These are phyloP conservation scores for Apiospora aurea DNA, from an alignment of 2,329 filamentous ascomycete species.

Conservation along the genomic window DNA sequence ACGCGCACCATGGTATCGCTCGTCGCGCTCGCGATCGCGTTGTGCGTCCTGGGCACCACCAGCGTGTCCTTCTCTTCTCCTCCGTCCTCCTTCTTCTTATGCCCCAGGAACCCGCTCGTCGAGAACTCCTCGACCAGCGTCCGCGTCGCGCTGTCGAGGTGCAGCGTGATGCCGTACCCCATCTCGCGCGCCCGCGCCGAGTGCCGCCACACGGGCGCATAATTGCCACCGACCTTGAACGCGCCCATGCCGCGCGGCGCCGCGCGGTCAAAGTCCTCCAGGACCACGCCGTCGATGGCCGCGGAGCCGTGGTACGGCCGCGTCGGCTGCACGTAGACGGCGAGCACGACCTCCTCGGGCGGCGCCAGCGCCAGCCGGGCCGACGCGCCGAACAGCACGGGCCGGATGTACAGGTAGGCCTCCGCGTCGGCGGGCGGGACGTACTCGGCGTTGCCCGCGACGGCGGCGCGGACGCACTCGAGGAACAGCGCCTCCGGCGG, in stretches of 20 bases:
- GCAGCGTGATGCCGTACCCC: conserved; percentile 72
- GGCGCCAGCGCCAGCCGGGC: conserved; percentile 65
- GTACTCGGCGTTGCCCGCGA: conserved; percentile 70
- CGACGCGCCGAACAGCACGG: conserved; percentile 69
- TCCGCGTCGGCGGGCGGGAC: conserved; percentile 70
- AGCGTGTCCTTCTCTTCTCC: background rate
- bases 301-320: conserved; percentile 71
- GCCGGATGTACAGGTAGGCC: conserved; percentile 72
- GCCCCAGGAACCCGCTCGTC: conserved; percentile 26
- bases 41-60: conserved; percentile 24
- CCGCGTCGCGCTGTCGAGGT: conserved; percentile 70
- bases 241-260: conserved; percentile 71
- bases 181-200: conserved; percentile 65
- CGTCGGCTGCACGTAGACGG: conserved; percentile 68
- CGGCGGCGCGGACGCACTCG: conserved; percentile 64
- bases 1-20: conserved; percentile 42
- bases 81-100: background rate
- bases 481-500: conserved; percentile 67
- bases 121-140: conserved; percentile 26
- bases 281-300: conserved; percentile 68
- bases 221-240: conserved; percentile 75
- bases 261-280: conserved; percentile 74
- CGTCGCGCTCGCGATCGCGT: conserved; percentile 26
- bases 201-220: conserved; percentile 70
- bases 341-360: conserved; percentile 70